Base-by-base conservation (phyloP, 495 filamentous ascomycete species). In the Lasiosphaeria hispida region DNA sequence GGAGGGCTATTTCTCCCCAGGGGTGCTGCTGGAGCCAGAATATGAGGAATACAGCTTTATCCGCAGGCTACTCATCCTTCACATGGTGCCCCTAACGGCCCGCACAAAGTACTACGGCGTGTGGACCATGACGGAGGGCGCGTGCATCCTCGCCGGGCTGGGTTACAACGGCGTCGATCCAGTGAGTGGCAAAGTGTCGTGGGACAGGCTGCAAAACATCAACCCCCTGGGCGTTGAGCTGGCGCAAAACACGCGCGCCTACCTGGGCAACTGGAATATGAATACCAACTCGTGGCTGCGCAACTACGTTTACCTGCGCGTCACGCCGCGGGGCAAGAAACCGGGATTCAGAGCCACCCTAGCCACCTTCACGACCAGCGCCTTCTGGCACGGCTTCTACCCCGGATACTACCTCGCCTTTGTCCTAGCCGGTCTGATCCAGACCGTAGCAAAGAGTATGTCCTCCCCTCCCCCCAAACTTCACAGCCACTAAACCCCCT, bases 311-410 rank as follows among this genome's bases (percentile, higher is more conserved):
- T 98, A 97, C 68, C 79, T 98, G 40, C 87, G 94, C 14, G 95
- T 98, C 2, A 98, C 94, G 4, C 94, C 94, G 3, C 88, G 88
- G 62, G 94, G 94, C 49, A 94, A 89, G 80, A 98, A 97, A 69
- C 94, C 94, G 8, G 94, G 94, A 2, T 98, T 98, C 77, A 81
- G 93, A 48, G 95, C 94, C 35, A 96, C 87, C 67, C 72, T 98
- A 80, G 92, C 91, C 3, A 98, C 94, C 0, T 98, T 98, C 65
- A 82, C 83, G 7, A 97, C 94, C 33, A 92, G 88, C 62, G 94
- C 94, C 0, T 88, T 97, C 68, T 98, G 94, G 94, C 94, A 98
- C 70, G 94, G 94, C 14, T 97, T 97, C 75, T 94, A 94, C 61
- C 94, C 95, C 0, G 94, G 94, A 5, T 98, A 98, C 71, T 97